Base-by-base conservation (phyloP, 257 asterid genomes). In the Scutellaria barbata region DNA sequence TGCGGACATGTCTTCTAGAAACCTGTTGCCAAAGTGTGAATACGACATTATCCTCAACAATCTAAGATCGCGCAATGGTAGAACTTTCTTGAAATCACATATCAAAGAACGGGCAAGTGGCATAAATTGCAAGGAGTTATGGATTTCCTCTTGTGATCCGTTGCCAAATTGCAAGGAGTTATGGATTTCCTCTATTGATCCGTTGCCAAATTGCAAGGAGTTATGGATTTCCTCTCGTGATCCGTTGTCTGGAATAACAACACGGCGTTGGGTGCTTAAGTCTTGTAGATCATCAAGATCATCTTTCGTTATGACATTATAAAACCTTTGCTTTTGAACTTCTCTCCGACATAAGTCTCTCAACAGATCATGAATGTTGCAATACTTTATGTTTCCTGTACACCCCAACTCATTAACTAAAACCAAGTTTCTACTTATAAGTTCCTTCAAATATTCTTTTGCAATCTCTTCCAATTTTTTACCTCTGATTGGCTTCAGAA, bases 271-370 rank as follows among this genome's bases (percentile, higher is more conserved):
- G 58, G 54, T 22, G 33, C 22, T 25, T 33, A 7, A 25, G 14
- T 25, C 25, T 16, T 35, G 14, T 16, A 10, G 42, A n/a, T 11
- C 14, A 14, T 60, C n/a, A 14, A 9, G 35, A 16, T 10, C 7
- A 18, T 41, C 14, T 22, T 48, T n/a, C 55, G 14, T 18, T 33
- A 46, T 16, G 39, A 70, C 58, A 14, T 6, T 1, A 16, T 30
- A 46, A 45, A 70, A 70, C 13, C 68, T 18, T 18, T 30, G 10
- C 10, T 46, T 71, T 40, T 13, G 10, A 12, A 41, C 60, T 71
- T 59, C 68, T 10, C 60, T 71, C 48, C 35, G 3, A 7, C 68
- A 70, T 1, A 71, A 13, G 13, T 70, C 75, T 10, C 75, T 58
- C 22, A 70, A 10, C 0, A 57, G 50, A 57, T 70, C 75, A 45